Evolutionary conservation across 108 stramenopile genomes (phyloP).

Genomic region (Craspedostauros australis): DNA sequence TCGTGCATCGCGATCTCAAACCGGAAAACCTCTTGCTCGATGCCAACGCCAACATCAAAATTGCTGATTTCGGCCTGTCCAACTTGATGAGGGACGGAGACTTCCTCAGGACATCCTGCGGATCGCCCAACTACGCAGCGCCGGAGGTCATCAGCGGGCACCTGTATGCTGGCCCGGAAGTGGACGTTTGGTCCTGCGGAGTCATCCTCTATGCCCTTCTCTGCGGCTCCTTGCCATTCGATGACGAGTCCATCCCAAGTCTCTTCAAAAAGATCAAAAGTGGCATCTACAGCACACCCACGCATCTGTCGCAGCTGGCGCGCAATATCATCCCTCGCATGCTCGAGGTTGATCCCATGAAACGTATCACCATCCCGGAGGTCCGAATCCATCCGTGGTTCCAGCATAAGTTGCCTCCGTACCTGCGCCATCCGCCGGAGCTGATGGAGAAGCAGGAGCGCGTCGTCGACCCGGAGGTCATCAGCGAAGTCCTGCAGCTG

Average conservation of each 20-base stretch:
- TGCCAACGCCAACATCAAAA: conserved; percentile 93
- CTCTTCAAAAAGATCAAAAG: conserved; percentile 99
- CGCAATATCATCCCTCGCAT: conserved; percentile 96
- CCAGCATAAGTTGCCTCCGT: conserved; percentile 94
- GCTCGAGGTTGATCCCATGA: conserved; percentile 99
- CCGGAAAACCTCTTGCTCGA: conserved; percentile 96
- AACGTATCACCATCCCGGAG: conserved; percentile 96
- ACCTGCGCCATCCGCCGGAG: conserved; percentile 91
- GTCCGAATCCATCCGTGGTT: conserved; percentile 98
- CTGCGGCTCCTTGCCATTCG: conserved; percentile 97
- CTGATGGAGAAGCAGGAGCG: conserved; percentile 94
- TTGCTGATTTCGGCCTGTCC: conserved; percentile 98
- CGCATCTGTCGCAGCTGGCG: conserved; percentile 90
- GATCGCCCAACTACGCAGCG: conserved; percentile 99
- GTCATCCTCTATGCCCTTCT: conserved; percentile 99
- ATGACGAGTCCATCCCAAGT: conserved; percentile 98
- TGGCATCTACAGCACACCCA: conserved; percentile 96
- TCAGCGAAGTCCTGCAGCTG: conserved; percentile 86
- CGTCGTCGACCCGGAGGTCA: conserved; percentile 81
- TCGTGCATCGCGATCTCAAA: conserved; percentile 98
- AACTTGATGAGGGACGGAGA: conserved; percentile 98
- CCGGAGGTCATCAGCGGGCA: conserved; percentile 98
- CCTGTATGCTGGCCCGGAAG: conserved; percentile 98
- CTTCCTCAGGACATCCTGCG: conserved; percentile 95
- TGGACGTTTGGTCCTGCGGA: conserved; percentile 98